Conservation (phyloP, 129 eudicot genomes). For the Flaveria sonorensis region DNA sequence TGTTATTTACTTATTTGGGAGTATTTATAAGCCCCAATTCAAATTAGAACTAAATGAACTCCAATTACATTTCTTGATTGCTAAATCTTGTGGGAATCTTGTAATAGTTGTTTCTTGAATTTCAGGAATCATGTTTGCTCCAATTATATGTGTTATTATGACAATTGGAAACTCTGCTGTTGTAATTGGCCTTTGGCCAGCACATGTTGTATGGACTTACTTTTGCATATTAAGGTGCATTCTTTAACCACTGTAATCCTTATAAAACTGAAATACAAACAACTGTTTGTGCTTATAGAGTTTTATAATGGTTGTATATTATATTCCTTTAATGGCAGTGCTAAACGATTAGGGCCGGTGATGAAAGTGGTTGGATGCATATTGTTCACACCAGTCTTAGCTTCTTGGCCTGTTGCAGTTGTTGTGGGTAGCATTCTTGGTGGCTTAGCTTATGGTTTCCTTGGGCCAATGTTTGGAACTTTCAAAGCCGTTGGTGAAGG, state of each 20-base stretch:
- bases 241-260: slow-evolving; percentile 2
- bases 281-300: not conserved
- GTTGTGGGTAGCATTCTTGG: slow-evolving; percentile 60
- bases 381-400: slow-evolving; percentile 41
- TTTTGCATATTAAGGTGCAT: slow-evolving; percentile 62
- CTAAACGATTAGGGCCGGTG: slow-evolving; percentile 78
- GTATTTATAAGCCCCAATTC: not conserved
- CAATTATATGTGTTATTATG: slow-evolving; percentile 68
- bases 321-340: slow-evolving; percentile 49
- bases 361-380: slow-evolving; percentile 70
- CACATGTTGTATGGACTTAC: slow-evolving; percentile 62
- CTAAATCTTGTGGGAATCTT: not conserved
- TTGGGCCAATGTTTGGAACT: slow-evolving; percentile 89
- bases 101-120: slow-evolving; percentile 19
- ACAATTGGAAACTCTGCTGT: slow-evolving; percentile 63
- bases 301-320: not conserved
- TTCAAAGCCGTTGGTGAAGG: slow-evolving; percentile 88
- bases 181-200: slow-evolving; percentile 80
- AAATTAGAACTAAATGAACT: not conserved
- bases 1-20: not conserved
- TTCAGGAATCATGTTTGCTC: slow-evolving; percentile 51
- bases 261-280: not conserved
- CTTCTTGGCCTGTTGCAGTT: slow-evolving; percentile 61
- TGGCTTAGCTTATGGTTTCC: slow-evolving; percentile 85
- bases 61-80: slow-evolving; percentile 42